Percentiles rank a stretch among this genome's conserved stretches.
Evolutionary conservation across 116 monocot species (phyloP).

Genomic region (Posidonia oceanica): DNA sequence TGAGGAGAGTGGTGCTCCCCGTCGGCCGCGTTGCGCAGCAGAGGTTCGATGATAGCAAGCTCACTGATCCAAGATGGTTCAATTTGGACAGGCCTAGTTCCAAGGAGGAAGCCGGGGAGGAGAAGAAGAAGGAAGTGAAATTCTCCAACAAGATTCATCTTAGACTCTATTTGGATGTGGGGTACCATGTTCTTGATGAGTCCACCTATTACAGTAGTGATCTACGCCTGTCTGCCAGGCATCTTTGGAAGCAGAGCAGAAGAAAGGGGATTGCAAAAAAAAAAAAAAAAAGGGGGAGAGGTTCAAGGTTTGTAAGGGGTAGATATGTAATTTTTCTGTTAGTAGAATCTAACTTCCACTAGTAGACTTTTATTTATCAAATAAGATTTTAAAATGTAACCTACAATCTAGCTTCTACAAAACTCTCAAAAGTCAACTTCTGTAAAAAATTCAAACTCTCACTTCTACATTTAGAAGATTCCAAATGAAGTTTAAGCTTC

Average conservation of each 20-base stretch:
- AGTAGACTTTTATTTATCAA: too few species aligned
- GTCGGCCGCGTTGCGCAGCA: conserved; percentile 3
- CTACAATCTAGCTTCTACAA: too few species aligned
- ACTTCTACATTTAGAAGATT: too few species aligned
- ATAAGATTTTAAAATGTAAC: too few species aligned
- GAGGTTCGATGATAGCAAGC: conserved; percentile 19
- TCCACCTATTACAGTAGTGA: conserved; percentile 76
- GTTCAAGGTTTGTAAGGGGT: too few species aligned
- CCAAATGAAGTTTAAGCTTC: too few species aligned
- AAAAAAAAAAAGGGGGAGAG: too few species aligned
- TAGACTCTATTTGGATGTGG: conserved; percentile 38
- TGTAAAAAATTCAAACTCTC: too few species aligned
- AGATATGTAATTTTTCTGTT: too few species aligned
- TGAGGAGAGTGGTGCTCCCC: conserved; percentile 44
- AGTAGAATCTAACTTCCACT: too few species aligned
- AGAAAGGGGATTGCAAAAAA: too few species aligned
- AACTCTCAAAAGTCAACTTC: too few species aligned
- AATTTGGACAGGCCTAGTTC: conserved; percentile 11
- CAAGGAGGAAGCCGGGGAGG: conserved; percentile 7
- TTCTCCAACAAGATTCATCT: conserved; percentile 63
- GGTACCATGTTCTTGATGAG: conserved; percentile 88
- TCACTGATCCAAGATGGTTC: conserved; percentile 16
- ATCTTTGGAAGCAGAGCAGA: conserved; percentile 33
- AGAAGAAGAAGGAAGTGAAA: conserved; percentile 29
- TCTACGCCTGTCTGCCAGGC: conserved; percentile 35